Evolutionary conservation across 1,284 basidiomycete species (phyloP), one percentile per base, ranked within the genome.

Genomic region (Trichosporon ovoides): DNA sequence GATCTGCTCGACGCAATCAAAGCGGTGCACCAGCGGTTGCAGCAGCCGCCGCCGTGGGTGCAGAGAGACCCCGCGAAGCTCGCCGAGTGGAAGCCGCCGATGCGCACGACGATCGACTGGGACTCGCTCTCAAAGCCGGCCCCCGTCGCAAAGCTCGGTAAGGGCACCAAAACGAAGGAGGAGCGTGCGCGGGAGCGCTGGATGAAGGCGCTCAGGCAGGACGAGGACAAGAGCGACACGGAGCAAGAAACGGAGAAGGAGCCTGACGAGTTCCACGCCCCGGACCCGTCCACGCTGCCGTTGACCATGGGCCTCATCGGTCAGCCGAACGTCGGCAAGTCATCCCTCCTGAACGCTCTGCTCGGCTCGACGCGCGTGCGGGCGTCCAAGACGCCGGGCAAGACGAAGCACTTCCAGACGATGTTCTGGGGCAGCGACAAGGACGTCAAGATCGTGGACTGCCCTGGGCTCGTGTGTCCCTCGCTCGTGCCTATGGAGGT

Each of bases 381-480:
- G 62, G 91, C 92, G 3, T 92, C 89, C 4, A 85, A 86, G 62
- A 95, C 90, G 0, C 92, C 93, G 1, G 93, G 93, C 58, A 96
- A 96, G 88, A 95, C 91, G 2, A 95, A 93, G 75, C 91, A 94
- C 71, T 93, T 91, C 72, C 91, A 95, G 74, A 94, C 92, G 0
- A 82, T 91, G 51, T 93, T 87, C 73, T 93, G 87, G 87, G 73
- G 72, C 5, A 53, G 33, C 28, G 89, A 86, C 40, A 77, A 81
- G 1, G 85, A 89, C 61, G 82, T 94, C 59, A 86, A 88, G 51
- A 82, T 93, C 33, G 88, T 89, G 24, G 89, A 91, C 73, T 91
- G 89, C 65, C 89, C 89, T 0, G 89, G 90, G 10, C 81, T 93
- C 13, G 88, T 92, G 7, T 84, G 91, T 79, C 89, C 90, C 9